Evolutionary conservation across 2,329 filamentous ascomycete genomes (phyloP), one percentile per base, ranked within the genome.

Genomic region (Passalora sequoiae): DNA sequence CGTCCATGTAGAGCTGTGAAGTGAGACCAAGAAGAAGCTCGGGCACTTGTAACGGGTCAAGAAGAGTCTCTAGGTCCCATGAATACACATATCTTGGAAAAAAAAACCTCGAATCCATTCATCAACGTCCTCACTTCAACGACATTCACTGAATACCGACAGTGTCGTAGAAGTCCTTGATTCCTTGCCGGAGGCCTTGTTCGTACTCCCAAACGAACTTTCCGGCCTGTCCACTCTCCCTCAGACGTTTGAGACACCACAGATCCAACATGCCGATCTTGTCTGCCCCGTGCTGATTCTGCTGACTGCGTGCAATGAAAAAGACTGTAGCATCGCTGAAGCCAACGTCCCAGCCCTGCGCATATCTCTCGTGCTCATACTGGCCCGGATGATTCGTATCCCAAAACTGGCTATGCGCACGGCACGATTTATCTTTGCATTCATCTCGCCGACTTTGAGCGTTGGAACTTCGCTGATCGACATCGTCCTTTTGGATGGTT

Each of bases 231-330:
- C 71, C 72, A 44, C 67, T 70, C 50, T 80, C 75, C 22, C 67
- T 54, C 29, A 80, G 60, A 24, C 77, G 68, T 61, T 77, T 79
- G 57, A 74, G 61, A 10, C 73, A 60, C 77, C 78, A 81, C n/a
- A 78, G 51, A 46, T 81, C 76, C 29, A 77, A 47, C 58, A 70
- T 73, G 6, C 77, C 77, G 60, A 81, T 76, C 55, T 66, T 73
- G 56, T 79, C 76, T 5, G 63, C 72, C 1, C 67, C 69, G 4
- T 59, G 56, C 13, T 69, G 43, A 2, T 56, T 53, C 1, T 60
- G 56, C 32, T 65, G 57, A 30, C 59, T 57, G 24, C 67, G 64
- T 50, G 66, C 66, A 2, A 65, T 62, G 46, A 76, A 78, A 56
- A 81, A 80, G 0, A 56, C 56, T 40, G 66, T 49, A 1, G 75